Percentiles rank a stretch among this genome's conserved stretches.
Conservation (phyloP, 2,329 filamentous ascomycete genomes). For the Fusarium xylarioides region DNA sequence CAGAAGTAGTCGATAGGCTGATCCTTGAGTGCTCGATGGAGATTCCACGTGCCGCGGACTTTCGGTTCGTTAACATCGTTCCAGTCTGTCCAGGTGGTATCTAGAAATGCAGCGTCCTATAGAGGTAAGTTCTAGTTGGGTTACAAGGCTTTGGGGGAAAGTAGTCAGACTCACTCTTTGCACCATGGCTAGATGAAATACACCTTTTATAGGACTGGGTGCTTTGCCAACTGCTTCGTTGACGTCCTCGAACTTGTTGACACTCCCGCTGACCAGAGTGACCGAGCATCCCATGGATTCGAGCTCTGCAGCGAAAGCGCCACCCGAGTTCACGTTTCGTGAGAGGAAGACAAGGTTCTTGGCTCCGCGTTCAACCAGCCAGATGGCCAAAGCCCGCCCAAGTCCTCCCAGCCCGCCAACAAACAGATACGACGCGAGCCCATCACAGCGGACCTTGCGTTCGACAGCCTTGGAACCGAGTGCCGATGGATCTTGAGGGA, state of each 20-base stretch:
- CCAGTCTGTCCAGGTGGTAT: constrained; percentile 42
- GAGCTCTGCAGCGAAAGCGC: too few relatives aligned
- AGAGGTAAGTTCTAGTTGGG: too few relatives aligned
- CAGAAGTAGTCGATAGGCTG: constrained; percentile 50
- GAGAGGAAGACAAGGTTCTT: too few relatives aligned
- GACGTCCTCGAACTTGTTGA: constrained; percentile 12
- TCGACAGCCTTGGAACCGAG: too few relatives aligned
- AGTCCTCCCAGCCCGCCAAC: too few relatives aligned
- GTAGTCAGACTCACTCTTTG: constrained; percentile 34
- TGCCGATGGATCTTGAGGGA: background rate
- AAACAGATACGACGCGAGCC: too few relatives aligned
- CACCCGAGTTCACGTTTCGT: too few relatives aligned
- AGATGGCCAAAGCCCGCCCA: too few relatives aligned
- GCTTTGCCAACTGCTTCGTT: constrained; percentile 5
- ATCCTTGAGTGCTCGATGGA: constrained; percentile 34
- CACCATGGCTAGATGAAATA: constrained; percentile 44
- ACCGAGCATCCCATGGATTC: constrained; percentile 19
- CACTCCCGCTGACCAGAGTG: background rate
- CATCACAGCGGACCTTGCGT: too few relatives aligned
- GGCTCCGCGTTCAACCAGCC: too few relatives aligned
- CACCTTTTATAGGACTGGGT: constrained; percentile 32
- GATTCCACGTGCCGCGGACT: constrained; percentile 43
- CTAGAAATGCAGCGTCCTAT: constrained; percentile 44
- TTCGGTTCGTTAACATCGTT: constrained; percentile 45
- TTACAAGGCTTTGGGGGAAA: too few relatives aligned